phyloP scores from a whole-genome alignment of 805 yeast genomes.

The Wickerhamiella azyma region DNA sequence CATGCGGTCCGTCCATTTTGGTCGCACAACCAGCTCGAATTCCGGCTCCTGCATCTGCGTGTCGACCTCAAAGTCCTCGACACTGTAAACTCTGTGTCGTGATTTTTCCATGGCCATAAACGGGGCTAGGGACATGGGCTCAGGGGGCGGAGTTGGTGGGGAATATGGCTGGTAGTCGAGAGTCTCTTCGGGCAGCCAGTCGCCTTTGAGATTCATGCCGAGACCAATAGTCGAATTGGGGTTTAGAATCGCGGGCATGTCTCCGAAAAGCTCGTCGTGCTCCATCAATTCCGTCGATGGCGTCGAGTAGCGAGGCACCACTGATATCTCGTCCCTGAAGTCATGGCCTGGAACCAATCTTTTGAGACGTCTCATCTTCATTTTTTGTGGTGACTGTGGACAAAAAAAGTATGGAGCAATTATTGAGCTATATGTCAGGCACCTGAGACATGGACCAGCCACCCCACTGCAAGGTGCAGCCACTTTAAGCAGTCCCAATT shows the following conservation, averaged over 20 bases:
- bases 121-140: neutral
- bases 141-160: neutral
- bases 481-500: no score
- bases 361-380: neutral
- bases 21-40: neutral
- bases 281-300: neutral
- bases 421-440: no score
- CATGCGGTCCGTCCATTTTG: slow-evolving; percentile 5
- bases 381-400: neutral
- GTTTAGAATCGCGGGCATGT: slow-evolving; percentile 3
- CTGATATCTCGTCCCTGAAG: slow-evolving; percentile 5
- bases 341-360: slow-evolving; percentile 2
- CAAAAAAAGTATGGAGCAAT: no score
- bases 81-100: neutral
- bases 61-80: neutral
- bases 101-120: no score
- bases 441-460: no score
- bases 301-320: neutral
- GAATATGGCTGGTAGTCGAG: neutral
- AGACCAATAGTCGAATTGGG: neutral
- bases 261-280: slow-evolving; percentile 3
- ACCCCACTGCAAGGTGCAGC: no score
- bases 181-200: neutral
- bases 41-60: neutral
- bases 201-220: neutral